A percentile compares a stretch with the other conserved stretches of the same genome.
These are phyloP conservation scores for Calonectria pseudoturangicola DNA, from an alignment of 2,329 filamentous ascomycete species.

Conservation along the genomic window DNA sequence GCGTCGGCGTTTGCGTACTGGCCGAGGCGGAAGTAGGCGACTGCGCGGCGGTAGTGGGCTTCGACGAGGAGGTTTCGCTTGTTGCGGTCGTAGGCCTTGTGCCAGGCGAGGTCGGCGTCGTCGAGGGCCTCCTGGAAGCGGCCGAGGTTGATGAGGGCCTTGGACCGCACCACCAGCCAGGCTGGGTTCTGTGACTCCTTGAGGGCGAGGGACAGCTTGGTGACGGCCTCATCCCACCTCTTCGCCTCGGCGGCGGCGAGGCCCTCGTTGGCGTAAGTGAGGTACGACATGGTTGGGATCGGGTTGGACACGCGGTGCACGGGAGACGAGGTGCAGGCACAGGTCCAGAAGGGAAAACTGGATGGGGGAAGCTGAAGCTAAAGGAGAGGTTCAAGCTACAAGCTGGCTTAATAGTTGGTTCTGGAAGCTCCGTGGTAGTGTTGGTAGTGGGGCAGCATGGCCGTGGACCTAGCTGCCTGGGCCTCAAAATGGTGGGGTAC, in stretches of 20 bases:
- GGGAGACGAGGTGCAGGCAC: background rate
- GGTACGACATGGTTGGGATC: conserved; percentile 67
- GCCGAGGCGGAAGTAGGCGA: conserved; percentile 82
- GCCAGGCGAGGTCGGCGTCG: conserved; percentile 81
- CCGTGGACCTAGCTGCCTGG: conserved; percentile 24
- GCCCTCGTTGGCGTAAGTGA: conserved; percentile 74
- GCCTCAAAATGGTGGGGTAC: conserved; percentile 17
- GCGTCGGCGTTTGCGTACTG: conserved; percentile 84
- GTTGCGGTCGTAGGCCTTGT: conserved; percentile 78
- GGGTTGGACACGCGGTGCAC: background rate
- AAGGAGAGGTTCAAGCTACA: conserved; percentile 8
- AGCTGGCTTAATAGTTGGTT: conserved; percentile 50
- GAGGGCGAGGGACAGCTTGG: conserved; percentile 80
- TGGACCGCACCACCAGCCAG: conserved; percentile 89
- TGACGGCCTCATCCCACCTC: conserved; percentile 81
- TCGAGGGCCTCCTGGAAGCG: conserved; percentile 78
- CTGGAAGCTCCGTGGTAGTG: conserved; percentile 55
- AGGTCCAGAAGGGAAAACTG: background rate
- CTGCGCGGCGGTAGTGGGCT: conserved; percentile 87
- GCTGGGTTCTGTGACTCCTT: conserved; percentile 79
- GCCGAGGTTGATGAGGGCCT: conserved; percentile 81
- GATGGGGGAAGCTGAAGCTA: background rate
- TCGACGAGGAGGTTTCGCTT: conserved; percentile 85
- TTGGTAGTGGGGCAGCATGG: conserved; percentile 53
- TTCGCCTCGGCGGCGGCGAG: conserved; percentile 77